Evolutionary conservation across 2,329 filamentous ascomycete genomes (phyloP).

Genomic region (Cephalotrichum gorgonifer): DNA sequence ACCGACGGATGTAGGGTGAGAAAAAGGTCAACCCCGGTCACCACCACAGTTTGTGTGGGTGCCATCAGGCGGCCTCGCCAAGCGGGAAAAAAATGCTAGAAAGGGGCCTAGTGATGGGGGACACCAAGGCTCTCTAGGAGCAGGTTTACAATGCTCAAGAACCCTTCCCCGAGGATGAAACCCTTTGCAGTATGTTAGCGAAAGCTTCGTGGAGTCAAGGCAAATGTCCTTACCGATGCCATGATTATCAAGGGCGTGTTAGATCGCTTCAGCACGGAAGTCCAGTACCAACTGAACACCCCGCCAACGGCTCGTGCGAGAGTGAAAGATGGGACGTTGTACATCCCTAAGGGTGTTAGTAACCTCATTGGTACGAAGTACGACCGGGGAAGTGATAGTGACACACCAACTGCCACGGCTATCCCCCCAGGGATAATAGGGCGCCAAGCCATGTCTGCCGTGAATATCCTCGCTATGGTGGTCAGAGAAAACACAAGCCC

Average conservation of each 20-base stretch:
- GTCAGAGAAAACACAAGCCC: constrained; percentile 62
- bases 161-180: constrained; percentile 83
- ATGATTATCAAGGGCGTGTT: constrained; percentile 82
- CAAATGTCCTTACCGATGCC: constrained; percentile 46
- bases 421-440: constrained; percentile 82
- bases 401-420: constrained; percentile 76
- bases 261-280: constrained; percentile 33
- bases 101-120: constrained; percentile 58
- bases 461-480: constrained; percentile 60
- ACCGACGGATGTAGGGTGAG: too few relatives aligned
- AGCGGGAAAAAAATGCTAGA: too few relatives aligned
- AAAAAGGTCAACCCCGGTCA: background rate
- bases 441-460: constrained; percentile 52
- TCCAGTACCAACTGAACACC: constrained; percentile 67
- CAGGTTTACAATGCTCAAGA: constrained; percentile 85
- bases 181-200: constrained; percentile 35
- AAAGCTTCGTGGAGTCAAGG: background rate
- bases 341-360: constrained; percentile 58
- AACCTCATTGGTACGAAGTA: background rate
- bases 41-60: too few relatives aligned
- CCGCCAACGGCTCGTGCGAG: constrained; percentile 80
- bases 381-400: background rate
- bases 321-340: constrained; percentile 94
- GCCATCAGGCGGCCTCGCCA: too few relatives aligned
- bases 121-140: constrained; percentile 67